These are phyloP conservation scores for Thymus quinquecostatus DNA, from an alignment of 257 asterid species.

Conservation along the genomic window DNA sequence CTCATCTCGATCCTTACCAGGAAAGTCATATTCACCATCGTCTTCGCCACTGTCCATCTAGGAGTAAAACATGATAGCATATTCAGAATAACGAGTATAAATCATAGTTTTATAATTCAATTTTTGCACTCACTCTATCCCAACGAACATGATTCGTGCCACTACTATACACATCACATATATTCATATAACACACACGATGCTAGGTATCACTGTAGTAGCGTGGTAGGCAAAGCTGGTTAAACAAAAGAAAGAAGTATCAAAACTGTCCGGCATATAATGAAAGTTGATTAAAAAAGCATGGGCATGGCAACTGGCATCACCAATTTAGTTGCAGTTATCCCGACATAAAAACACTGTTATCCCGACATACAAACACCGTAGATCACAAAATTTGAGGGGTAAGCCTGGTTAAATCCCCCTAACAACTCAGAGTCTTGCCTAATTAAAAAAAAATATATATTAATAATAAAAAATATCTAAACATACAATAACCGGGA, in stretches of 20 bases:
- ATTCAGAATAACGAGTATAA: background rate
- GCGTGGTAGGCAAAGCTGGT: too few species aligned
- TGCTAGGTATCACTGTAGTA: background rate
- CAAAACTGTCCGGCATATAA: background rate
- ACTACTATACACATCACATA: too few species aligned
- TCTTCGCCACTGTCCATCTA: slow-evolving; percentile 31
- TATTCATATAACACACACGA: background rate
- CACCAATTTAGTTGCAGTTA: background rate
- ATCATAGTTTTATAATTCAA: too few species aligned
- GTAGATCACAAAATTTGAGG: slow-evolving; percentile 7
- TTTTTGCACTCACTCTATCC: too few species aligned
- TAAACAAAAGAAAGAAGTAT: background rate
- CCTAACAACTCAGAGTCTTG: too few species aligned
- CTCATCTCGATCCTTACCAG: slow-evolving; percentile 24
- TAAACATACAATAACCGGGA: background rate
- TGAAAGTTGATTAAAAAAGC: background rate
- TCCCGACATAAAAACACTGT: background rate
- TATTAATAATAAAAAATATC: background rate
- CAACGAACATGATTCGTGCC: too few species aligned
- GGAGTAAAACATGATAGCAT: slow-evolving; percentile 12
- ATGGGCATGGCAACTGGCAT: background rate
- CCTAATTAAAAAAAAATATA: too few species aligned
- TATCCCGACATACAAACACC: background rate
- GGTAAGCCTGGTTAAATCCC: too few species aligned
- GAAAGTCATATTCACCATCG: slow-evolving; percentile 23